Evolutionary conservation across 495 filamentous ascomycete genomes (phyloP).

Genomic region (Mytilinidion resinicola): DNA sequence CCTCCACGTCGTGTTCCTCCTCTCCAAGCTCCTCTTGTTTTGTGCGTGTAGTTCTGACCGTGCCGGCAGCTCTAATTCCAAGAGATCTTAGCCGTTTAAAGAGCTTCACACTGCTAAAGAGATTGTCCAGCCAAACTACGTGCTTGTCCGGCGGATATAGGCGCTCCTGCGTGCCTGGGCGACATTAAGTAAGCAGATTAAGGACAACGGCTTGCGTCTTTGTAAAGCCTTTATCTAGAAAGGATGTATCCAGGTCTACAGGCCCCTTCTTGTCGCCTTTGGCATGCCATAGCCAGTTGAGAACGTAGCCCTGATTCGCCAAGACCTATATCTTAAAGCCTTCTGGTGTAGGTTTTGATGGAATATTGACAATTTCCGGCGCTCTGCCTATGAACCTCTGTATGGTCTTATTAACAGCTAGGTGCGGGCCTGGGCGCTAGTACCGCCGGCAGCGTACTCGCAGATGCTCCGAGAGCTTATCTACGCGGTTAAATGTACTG

Average conservation of each 20-base stretch:
- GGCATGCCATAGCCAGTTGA: slow-evolving; percentile 1
- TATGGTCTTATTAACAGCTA: not conserved
- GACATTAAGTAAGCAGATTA: not conserved
- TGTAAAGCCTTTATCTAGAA: too few relatives aligned
- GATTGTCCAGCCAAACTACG: not conserved
- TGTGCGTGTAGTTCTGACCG: slow-evolving; percentile 1
- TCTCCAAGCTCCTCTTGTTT: not conserved
- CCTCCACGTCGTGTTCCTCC: not conserved
- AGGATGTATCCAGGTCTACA: not conserved
- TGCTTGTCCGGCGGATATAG: not conserved
- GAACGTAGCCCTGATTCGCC: too few relatives aligned
- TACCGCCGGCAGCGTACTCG: not conserved
- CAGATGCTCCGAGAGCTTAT: not conserved
- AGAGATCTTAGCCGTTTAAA: too few relatives aligned
- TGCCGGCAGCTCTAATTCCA: too few relatives aligned
- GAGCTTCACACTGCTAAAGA: too few relatives aligned
- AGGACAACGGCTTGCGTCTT: too few relatives aligned
- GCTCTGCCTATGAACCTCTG: not conserved
- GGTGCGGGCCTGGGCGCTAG: not conserved
- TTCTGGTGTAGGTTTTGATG: too few relatives aligned
- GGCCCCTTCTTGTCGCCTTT: not conserved
- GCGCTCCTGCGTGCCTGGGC: not conserved
- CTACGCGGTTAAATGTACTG: not conserved
- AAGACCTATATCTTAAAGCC: too few relatives aligned
- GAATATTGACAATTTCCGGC: too few relatives aligned